Percentiles rank a stretch among this genome's conserved stretches.
Evolutionary conservation across 2,329 filamentous ascomycete species (phyloP).

Genomic region (Pseudonectria foliicola): DNA sequence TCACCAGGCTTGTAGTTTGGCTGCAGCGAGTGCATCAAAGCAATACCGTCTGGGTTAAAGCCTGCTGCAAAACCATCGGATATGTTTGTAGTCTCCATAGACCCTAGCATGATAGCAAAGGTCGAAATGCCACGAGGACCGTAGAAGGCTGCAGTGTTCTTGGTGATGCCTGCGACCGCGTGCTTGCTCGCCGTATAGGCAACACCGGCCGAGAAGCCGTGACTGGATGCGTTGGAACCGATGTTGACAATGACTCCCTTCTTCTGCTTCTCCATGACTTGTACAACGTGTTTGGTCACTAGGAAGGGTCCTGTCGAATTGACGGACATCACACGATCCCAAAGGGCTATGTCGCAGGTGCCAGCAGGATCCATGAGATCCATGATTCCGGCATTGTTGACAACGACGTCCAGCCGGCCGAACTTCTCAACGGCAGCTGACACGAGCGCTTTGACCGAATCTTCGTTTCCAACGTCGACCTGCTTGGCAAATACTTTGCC

Average conservation of each 20-base stretch:
- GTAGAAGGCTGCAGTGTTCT: slow-evolving; percentile 52
- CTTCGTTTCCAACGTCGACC: slow-evolving; percentile 17
- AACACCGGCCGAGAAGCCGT: slow-evolving; percentile 34
- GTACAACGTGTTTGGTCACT: slow-evolving; percentile 43
- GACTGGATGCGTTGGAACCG: slow-evolving; percentile 37
- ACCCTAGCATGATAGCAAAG: slow-evolving; percentile 41
- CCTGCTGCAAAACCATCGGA: slow-evolving; percentile 32
- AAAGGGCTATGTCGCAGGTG: slow-evolving; percentile 35
- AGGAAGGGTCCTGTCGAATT: slow-evolving; percentile 51
- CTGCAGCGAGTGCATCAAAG: slow-evolving; percentile 16
- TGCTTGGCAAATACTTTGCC: slow-evolving; percentile 4
- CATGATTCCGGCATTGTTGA: slow-evolving; percentile 53
- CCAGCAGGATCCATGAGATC: slow-evolving; percentile 49
- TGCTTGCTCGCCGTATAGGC: slow-evolving; percentile 50
- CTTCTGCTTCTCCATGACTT: slow-evolving; percentile 13
- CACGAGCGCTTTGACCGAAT: slow-evolving; percentile 17
- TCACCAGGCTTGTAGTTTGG: slow-evolving; percentile 23
- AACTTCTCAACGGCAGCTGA: slow-evolving; percentile 13
- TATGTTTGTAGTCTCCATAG: slow-evolving; percentile 52
- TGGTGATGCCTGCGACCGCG: slow-evolving; percentile 45
- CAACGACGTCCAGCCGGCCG: slow-evolving; percentile 41
- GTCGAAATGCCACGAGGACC: slow-evolving; percentile 45
- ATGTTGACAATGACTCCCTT: slow-evolving; percentile 47
- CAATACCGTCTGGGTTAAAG: slow-evolving; percentile 27
- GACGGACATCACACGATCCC: slow-evolving; percentile 47